Evolutionary conservation across 345 rosid genomes (phyloP).

Genomic region (Schrenkiella parvula): DNA sequence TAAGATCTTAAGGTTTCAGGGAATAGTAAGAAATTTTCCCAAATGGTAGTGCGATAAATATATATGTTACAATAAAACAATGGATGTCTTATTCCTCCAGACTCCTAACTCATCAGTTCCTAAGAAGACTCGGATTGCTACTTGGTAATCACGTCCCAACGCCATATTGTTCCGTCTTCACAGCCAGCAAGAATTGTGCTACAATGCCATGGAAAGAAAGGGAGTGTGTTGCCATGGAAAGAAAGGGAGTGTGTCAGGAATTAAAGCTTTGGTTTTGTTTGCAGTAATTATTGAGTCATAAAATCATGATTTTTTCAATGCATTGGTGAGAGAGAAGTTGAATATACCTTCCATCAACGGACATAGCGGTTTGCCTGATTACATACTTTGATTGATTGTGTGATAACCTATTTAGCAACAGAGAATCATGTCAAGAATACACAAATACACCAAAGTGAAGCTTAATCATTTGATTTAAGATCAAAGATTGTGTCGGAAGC

Average conservation of each 20-base stretch:
- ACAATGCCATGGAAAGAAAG: constrained; percentile 28
- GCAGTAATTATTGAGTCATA: not conserved
- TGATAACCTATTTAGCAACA: constrained; percentile 50
- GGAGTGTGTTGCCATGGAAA: not conserved
- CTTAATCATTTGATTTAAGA: not conserved
- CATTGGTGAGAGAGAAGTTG: not conserved
- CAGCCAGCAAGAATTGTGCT: constrained; percentile 93
- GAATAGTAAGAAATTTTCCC: not conserved
- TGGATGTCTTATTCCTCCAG: constrained; percentile 3
- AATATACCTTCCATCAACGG: constrained; percentile 81
- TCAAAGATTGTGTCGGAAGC: not conserved
- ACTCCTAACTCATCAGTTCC: not conserved
- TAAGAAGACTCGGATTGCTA: constrained; percentile 3
- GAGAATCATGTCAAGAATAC: constrained; percentile 18
- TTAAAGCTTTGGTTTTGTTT: not conserved
- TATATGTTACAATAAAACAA: constrained; percentile 3
- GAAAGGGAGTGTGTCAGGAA: not conserved
- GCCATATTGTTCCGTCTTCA: constrained; percentile 95
- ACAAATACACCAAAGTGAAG: constrained; percentile 10
- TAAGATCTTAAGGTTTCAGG: constrained; percentile 11
- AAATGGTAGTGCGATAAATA: not conserved
- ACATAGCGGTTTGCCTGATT: constrained; percentile 94
- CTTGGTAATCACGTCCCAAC: constrained; percentile 68
- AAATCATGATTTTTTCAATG: not conserved
- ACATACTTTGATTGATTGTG: constrained; percentile 74